Conservation (phyloP, 1,284 basidiomycete genomes). For the Amylostereum chailletii region DNA sequence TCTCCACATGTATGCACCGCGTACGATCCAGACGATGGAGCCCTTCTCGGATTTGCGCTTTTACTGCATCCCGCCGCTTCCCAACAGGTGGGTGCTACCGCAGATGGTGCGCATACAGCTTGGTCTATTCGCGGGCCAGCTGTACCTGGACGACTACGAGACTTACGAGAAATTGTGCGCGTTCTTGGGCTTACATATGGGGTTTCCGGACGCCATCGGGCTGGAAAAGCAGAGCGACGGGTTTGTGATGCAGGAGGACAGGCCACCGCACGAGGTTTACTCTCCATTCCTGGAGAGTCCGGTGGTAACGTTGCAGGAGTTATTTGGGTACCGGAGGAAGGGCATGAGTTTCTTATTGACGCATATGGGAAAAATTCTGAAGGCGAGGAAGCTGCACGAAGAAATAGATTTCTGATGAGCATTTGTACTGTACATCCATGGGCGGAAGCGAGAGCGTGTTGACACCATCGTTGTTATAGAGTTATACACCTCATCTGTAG, state of each 20-base stretch:
- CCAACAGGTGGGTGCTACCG: constrained; percentile 14
- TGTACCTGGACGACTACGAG: constrained; percentile 26
- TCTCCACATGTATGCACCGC: constrained; percentile 36
- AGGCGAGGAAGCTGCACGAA: constrained; percentile 19
- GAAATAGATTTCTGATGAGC: no score
- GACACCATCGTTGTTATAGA: no score
- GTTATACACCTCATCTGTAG: no score
- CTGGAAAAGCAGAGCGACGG: constrained; percentile 20
- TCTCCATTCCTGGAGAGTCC: constrained; percentile 23
- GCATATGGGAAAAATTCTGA: constrained; percentile 34
- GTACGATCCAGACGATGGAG: constrained; percentile 25
- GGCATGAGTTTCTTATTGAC: constrained; percentile 28
- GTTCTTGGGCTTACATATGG: constrained; percentile 27
- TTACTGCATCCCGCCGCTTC: constrained; percentile 23
- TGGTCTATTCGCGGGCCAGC: constrained; percentile 34
- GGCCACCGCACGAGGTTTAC: constrained; percentile 5
- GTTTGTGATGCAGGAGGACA: constrained; percentile 22
- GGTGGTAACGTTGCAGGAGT: constrained; percentile 21
- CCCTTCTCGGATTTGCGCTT: constrained; percentile 32
- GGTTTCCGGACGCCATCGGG: constrained; percentile 8
- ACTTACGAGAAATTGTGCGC: constrained; percentile 25
- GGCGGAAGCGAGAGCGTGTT: no score
- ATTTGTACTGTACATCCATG: no score
- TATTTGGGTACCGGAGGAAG: constrained; percentile 31
- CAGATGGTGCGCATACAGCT: constrained; percentile 24